Base-by-base conservation (phyloP, 192 early-diverging fungal genomes). In the Irineochytrium annulatum region DNA sequence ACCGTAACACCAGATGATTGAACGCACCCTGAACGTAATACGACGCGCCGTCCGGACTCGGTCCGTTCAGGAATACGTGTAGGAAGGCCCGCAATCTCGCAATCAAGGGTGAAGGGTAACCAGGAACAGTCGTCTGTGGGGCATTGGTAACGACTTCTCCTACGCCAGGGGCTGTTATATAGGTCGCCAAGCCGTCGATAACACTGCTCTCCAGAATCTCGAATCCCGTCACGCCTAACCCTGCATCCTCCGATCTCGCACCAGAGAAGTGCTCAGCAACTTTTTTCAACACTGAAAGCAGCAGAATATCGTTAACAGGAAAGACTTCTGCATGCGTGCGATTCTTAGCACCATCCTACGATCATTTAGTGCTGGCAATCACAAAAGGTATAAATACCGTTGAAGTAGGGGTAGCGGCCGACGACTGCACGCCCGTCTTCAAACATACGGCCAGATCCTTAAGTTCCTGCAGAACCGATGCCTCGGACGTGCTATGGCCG, bases 181-280 rank as follows among this genome's bases (percentile, higher is more conserved):
- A 87, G 3, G 43, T 45, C 26, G 84, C 55, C n/a, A 92, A 45
- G 19, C 74, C 73, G 3, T 77, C 76, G 16, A 92, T 67, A 48
- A 95, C 55, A 6, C 89, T 88, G 57, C 86, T 91, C 55, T 84
- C 86, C 54, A 86, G 67, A 26, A 93, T 72, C 62, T 94, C 93
- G 68, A 87, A 89, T 3, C 84, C 84, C 11, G 90, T 92, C 34
- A 89, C 79, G 34, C 77, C 74, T 27, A 53, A 28, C 1, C 43
- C 51, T 14, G 19, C 43, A 48, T 67, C 56, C 13, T 3, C 41
- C 3, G 30, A 52, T 13, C 33, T 19, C 5, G 19, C 46, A 11
- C 77, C 70, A 16, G 65, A 66, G 55, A 78, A 72, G 35, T 70
- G 60, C 39, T 54, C 52, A 3, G 62, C 68, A 1, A 73, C 24